Conservation (phyloP, 2,329 filamentous ascomycete species). For the Emericellopsis cladophorae region DNA sequence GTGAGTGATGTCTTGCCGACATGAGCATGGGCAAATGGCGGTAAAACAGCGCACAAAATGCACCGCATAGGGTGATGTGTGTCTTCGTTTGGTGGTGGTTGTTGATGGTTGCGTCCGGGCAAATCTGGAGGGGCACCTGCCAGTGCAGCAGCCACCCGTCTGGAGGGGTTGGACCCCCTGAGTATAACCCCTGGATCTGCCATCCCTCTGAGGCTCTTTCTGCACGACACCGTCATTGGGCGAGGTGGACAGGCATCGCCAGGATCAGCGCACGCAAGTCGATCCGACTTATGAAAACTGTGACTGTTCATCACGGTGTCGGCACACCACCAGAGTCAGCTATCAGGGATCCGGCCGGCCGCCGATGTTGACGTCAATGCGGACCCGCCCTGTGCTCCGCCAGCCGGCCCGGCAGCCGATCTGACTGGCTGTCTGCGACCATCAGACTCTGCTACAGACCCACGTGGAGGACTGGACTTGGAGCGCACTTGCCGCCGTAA, state of each 20-base stretch:
- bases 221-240: conserved; percentile 4
- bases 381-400: conserved; percentile 7
- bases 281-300: neutral
- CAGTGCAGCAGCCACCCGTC: neutral
- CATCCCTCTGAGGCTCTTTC: conserved; percentile 1
- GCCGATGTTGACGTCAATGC: conserved; percentile 16
- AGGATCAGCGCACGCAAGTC: neutral
- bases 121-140: neutral
- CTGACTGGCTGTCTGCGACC: too few relatives aligned
- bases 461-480: too few relatives aligned
- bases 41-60: too few relatives aligned
- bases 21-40: too few relatives aligned
- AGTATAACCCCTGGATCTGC: neutral
- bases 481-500: too few relatives aligned
- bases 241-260: neutral
- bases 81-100: too few relatives aligned
- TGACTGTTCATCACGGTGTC: conserved; percentile 1
- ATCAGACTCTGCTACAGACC: too few relatives aligned
- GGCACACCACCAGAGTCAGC: too few relatives aligned
- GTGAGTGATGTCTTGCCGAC: too few relatives aligned
- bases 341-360: conserved; percentile 1
- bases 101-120: neutral
- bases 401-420: too few relatives aligned
- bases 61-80: too few relatives aligned
- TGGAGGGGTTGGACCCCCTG: neutral